Conservation (phyloP, 2,329 filamentous ascomycete species). For the Diaporthe vaccinii region DNA sequence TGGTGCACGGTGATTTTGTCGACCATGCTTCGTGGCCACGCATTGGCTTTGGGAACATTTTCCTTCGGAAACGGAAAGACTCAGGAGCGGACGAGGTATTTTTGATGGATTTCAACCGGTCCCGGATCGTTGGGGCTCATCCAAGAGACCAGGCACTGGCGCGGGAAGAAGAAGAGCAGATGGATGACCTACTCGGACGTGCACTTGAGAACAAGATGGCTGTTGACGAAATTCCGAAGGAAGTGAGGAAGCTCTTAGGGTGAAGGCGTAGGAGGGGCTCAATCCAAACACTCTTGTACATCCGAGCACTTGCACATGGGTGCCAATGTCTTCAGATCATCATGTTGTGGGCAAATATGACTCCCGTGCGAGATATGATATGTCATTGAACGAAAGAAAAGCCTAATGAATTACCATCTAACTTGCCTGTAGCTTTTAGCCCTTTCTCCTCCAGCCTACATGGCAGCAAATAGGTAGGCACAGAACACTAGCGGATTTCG, state of each 20-base stretch:
- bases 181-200: neutral
- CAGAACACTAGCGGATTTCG: neutral
- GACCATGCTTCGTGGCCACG: neutral
- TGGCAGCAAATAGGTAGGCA: neutral
- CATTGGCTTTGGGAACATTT: neutral
- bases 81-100: neutral
- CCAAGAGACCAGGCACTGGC: neutral
- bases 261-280: neutral
- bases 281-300: neutral
- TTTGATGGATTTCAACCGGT: neutral
- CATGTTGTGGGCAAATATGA: no score
- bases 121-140: neutral
- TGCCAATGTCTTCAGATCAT: no score
- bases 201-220: neutral
- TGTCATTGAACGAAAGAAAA: no score
- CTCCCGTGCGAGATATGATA: no score
- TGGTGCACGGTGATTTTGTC: neutral
- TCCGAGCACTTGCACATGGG: neutral
- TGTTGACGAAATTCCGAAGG: neutral
- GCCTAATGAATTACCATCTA: no score
- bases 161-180: neutral
- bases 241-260: neutral
- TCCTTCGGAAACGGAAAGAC: neutral
- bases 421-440: no score
- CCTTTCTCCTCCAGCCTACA: no score